Percentiles rank a stretch among this genome's conserved stretches.
These are phyloP conservation scores for Nakazawaea ishiwadae DNA, from an alignment of 805 yeast genomes.

Conservation along the genomic window DNA sequence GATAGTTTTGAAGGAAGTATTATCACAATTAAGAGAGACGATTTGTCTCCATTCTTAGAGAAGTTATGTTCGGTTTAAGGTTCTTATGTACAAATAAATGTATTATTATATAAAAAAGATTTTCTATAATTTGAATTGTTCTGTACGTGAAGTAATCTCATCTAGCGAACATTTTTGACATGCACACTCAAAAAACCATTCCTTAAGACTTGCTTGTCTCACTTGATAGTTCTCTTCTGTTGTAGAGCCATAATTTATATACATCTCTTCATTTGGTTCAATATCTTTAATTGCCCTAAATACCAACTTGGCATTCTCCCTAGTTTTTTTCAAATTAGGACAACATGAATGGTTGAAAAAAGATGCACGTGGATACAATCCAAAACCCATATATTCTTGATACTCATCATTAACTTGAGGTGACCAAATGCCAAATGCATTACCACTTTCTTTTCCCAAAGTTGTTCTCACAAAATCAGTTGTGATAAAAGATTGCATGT, in stretches of 20 bases:
- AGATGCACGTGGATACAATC: constrained; percentile 58
- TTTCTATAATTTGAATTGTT: neutral
- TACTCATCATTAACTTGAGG: constrained; percentile 32
- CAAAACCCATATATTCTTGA: constrained; percentile 54
- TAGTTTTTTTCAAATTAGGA: constrained; percentile 48
- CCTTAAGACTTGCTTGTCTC: constrained; percentile 37
- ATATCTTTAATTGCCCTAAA: constrained; percentile 41
- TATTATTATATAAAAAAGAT: constrained; percentile 13
- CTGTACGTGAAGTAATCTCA: neutral
- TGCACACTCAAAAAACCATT: constrained; percentile 58
- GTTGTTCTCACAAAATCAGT: constrained; percentile 37
- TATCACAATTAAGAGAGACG: constrained; percentile 85
- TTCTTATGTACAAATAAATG: constrained; percentile 1
- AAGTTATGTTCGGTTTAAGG: constrained; percentile 32
- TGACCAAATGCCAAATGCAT: constrained; percentile 65
- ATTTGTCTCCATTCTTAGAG: constrained; percentile 82
- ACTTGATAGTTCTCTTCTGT: constrained; percentile 32
- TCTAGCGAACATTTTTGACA: constrained; percentile 39
- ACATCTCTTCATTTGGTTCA: constrained; percentile 41
- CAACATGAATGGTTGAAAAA: constrained; percentile 64
- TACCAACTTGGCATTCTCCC: constrained; percentile 32
- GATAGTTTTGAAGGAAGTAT: constrained; percentile 95
- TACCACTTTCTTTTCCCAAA: constrained; percentile 57
- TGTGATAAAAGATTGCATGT: constrained; percentile 31
- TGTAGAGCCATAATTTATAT: constrained; percentile 58